phyloP scores from a whole-genome alignment of 805 yeast species.

The Myxozyma udenii region DNA sequence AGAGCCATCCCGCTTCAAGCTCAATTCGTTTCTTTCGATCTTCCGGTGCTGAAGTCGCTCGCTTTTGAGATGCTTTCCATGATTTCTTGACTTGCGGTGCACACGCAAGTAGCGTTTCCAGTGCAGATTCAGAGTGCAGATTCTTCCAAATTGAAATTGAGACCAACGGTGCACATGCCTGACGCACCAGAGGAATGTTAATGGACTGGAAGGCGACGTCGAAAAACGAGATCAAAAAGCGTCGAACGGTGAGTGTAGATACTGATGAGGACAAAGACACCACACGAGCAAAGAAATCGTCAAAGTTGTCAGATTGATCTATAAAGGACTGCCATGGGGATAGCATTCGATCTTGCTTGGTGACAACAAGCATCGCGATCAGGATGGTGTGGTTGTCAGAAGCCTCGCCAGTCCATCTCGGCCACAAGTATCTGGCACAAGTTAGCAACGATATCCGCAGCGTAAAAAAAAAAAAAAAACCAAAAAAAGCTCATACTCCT shows the following conservation, averaged over 20 bases:
- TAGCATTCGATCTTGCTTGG: constrained; percentile 18
- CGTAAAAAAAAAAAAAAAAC: not conserved
- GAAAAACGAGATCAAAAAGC: constrained; percentile 34
- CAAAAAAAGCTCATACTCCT: not conserved
- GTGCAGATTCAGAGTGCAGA: constrained; percentile 26
- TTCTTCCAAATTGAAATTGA: constrained; percentile 40
- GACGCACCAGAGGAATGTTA: constrained; percentile 30
- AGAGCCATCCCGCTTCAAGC: constrained; percentile 37
- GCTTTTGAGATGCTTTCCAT: constrained; percentile 32
- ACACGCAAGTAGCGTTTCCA: constrained; percentile 29
- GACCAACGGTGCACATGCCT: constrained; percentile 37
- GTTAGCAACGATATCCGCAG: not conserved
- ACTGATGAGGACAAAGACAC: constrained; percentile 29
- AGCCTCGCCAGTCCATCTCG: constrained; percentile 42
- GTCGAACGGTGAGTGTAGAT: constrained; percentile 9
- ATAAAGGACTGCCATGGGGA: constrained; percentile 25
- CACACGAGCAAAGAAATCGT: constrained; percentile 37
- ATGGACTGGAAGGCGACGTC: constrained; percentile 32
- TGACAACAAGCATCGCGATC: constrained; percentile 34
- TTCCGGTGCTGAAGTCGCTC: constrained; percentile 25
- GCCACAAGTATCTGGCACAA: constrained; percentile 40
- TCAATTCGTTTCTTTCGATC: constrained; percentile 27
- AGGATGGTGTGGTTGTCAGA: constrained; percentile 44
- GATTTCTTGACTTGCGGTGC: constrained; percentile 29
- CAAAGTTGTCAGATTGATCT: constrained; percentile 34